Conservation (phyloP, 352 stramenopile species). For the Phytophthora pisi region DNA sequence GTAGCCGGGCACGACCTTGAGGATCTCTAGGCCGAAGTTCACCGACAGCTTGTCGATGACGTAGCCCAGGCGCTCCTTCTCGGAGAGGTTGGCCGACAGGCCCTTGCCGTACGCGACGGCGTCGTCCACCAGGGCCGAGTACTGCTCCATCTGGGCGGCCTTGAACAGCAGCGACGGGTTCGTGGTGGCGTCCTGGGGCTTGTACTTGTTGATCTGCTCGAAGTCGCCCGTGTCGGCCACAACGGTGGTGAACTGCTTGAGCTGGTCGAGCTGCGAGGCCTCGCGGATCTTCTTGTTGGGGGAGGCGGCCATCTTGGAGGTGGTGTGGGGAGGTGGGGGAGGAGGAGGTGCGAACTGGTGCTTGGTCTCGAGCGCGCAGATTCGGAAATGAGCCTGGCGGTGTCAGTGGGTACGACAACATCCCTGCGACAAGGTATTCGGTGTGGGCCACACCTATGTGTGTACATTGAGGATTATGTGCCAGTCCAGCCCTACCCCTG, state of each 20-base stretch:
- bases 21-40: conserved; percentile 97
- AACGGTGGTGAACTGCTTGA: conserved; percentile 97
- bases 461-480: conserved; percentile 17
- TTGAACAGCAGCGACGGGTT: conserved; percentile 99
- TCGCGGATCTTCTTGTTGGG: conserved; percentile 82
- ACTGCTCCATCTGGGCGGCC: conserved; percentile 95
- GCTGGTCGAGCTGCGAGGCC: conserved; percentile 91
- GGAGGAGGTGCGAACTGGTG: conserved; percentile 2
- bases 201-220: conserved; percentile 90
- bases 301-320: conserved; percentile 52
- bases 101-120: conserved; percentile 94
- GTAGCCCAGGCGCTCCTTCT: conserved; percentile 89
- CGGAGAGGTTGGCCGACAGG: conserved; percentile 60
- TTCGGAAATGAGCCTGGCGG: conserved; percentile 68
- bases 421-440: conserved; percentile 23
- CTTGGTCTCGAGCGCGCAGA: conserved; percentile 55
- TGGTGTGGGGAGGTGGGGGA: background rate
- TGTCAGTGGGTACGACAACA: conserved; percentile 7
- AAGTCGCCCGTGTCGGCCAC: conserved; percentile 98
- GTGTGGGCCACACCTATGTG: conserved; percentile 22
- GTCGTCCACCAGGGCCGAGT: conserved; percentile 95
- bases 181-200: conserved; percentile 98
- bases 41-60: conserved; percentile 98
- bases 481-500: background rate
- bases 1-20: conserved; percentile 96